Evolutionary conservation across 208 protist genomes (phyloP), one percentile per base, ranked within the genome.

Genomic region (Entamoeba histolytica): DNA sequence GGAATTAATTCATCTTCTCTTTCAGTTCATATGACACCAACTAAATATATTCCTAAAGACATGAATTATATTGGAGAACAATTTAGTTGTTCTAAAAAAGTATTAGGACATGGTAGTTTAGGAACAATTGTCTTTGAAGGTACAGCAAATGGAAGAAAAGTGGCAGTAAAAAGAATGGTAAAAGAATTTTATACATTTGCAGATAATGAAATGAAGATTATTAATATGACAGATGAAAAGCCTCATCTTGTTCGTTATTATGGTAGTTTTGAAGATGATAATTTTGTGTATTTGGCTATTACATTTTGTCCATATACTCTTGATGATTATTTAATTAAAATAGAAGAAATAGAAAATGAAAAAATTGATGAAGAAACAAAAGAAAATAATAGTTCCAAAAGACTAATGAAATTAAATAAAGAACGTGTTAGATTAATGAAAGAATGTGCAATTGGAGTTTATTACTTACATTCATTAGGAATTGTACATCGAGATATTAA

Each of bases 401-500:
- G 55, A 69, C 12, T 39, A 8, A 78, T 78, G 61, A 78, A 39
- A 78, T 28, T 78, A 10, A 28, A 78, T 78, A 19, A 78, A 35
- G 61, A 78, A 78, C 7, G 61, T 10, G n/a, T 78, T 8, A 23
- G 61, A 78, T 35, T 78, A 78, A 78, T 78, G 61, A 78, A 78
- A 78, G 61, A 78, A 78, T 78, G 61, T 78, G 61, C 61, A 31
- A 78, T 78, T 78, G 61, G 61, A 35, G n/a, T 78, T 8, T 78
- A 78, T 78, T 99, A 98, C 95, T 97, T 99, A 52, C 99, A 99
- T 96, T 93, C 93, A n/a, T 92, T 96, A 0, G 95, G 96, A 92
- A 97, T 98, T 91, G 98, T 97, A 93, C 98, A 98, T 93, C 92
- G 95, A 44, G 95, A 95, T 91, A 95, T 95, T 39, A 95, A 95